These are phyloP conservation scores for Peronospora belbahrii DNA, from an alignment of 352 stramenopile species.

Conservation along the genomic window DNA sequence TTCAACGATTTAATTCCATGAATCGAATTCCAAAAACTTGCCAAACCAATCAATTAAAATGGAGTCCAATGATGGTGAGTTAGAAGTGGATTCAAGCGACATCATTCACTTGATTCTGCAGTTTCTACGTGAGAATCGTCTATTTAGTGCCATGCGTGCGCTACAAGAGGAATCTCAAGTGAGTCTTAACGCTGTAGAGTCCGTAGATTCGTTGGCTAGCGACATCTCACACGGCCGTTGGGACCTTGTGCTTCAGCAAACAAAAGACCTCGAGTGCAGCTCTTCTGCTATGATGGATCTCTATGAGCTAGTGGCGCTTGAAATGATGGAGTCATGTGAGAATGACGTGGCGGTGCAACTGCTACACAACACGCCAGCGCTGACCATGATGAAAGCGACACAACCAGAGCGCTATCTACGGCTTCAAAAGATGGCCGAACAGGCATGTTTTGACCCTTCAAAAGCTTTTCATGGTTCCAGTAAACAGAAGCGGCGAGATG, in stretches of 20 bases:
- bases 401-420: constrained; percentile 50
- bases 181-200: constrained; percentile 84
- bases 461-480: constrained; percentile 54
- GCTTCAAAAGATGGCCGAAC: constrained; percentile 72
- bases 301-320: constrained; percentile 85
- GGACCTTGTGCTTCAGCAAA: constrained; percentile 88
- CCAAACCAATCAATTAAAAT: too few species aligned
- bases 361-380: constrained; percentile 38
- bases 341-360: constrained; percentile 67
- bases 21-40: too few species aligned
- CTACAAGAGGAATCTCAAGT: constrained; percentile 87
- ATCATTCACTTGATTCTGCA: constrained; percentile 88
- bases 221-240: constrained; percentile 83
- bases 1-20: too few species aligned
- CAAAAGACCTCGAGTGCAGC: constrained; percentile 59
- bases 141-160: constrained; percentile 72
- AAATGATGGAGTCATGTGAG: constrained; percentile 84
- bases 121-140: constrained; percentile 87
- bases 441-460: constrained; percentile 49
- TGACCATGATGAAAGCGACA: constrained; percentile 42
- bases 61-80: constrained; percentile 14
- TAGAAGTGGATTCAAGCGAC: constrained; percentile 67
- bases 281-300: constrained; percentile 69
- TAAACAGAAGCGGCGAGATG: constrained; percentile 77
- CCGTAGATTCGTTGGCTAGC: constrained; percentile 56